Base-by-base conservation (phyloP, 768 basidiomycete genomes). In the Suillus subalutaceus region DNA sequence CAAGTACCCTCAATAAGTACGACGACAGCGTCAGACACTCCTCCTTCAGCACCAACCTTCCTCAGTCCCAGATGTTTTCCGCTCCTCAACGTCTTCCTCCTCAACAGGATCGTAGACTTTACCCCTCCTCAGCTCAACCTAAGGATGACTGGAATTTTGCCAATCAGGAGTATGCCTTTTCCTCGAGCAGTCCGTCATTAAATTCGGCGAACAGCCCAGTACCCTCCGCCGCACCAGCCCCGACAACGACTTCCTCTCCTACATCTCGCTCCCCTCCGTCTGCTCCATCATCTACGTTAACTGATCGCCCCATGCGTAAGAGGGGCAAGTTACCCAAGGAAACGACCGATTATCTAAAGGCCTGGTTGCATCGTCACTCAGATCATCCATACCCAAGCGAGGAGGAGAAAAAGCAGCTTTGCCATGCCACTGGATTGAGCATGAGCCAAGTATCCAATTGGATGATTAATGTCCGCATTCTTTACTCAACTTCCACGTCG, bases 391-490 rank as follows among this genome's bases (percentile, higher is more conserved):
- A 95, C 76, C 93, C 93, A 40, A 90, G 88, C 70, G 93, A 95
- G 76, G 92, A 94, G 68, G 93, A 94, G 83, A 95, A 95, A 80
- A 94, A 94, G 73, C 90, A 92, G 74, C 80, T 95, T 69, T 94
- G 93, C 77, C 87, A 90, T 71, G 90, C 91, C 48, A 95, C 93
- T 1, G 92, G 92, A 32, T 80, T 95, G 68, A 92, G 89, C 80
- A 94, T 94, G 92, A 88, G 85, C 78, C 93, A 95, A 77, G 92
- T 94, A 0, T 93, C 91, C 62, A 94, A 94, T 76, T 94, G 93
- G 93, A 94, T 94, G 93, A 94, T 94, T 73, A 94, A 94, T 71
- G 93, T 86, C 63, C 62, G 86, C 79, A 16, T 18, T 66, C 23
- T 59, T 52, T 13, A 62, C 84, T 52, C 65, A 78, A 82, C 66